Base-by-base conservation (phyloP, 495 filamentous ascomycete genomes). In the Annulohypoxylon maeteangense region DNA sequence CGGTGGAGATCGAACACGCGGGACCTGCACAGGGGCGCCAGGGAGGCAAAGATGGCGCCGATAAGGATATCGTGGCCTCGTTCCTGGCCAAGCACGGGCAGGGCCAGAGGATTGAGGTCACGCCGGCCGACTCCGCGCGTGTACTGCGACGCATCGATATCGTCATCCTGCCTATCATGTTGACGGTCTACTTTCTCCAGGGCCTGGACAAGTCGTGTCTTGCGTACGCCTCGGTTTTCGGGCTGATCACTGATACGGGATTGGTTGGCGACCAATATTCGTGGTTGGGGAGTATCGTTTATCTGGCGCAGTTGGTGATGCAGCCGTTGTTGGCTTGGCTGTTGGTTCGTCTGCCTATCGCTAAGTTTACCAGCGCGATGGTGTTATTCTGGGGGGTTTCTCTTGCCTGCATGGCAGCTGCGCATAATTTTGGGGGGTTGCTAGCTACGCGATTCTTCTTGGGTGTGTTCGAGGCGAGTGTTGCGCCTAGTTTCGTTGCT, bases 401-500 rank as follows among this genome's bases (percentile, higher is more conserved):
- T 10, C 63, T 78, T 7, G 45, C 70, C 0, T 72, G 69, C 36
- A 75, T 74, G 71, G 68, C 76, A 5, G 76, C 71, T n/a, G 66
- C 74, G 18, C 70, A 67, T 8, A 79, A 69, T 64, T 83, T 82
- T 40, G 74, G 74, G 0, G 75, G 77, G 20, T 62, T 83, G 3
- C 72, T 83, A 62, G 76, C 75, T 1, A 67, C 62, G 4, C 50
- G 72, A 12, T 74, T 70, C 60, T 69, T 77, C 29, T 34, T 77
- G 0, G 75, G 75, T 6, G 69, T 72, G 11, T 77, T 77, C 50
- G 75, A 77, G 42, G 75, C 87, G 1, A 61, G 55, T 12, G 50
- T 73, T 65, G 87, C 87, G 2, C 87, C 88, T 1, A 83, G 84
- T 12, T 88, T 88, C 60, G 83, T 89, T 55, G 87, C 87, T 1